Base-by-base conservation (phyloP, 305 asterid species). In the Salvia sclarea region DNA sequence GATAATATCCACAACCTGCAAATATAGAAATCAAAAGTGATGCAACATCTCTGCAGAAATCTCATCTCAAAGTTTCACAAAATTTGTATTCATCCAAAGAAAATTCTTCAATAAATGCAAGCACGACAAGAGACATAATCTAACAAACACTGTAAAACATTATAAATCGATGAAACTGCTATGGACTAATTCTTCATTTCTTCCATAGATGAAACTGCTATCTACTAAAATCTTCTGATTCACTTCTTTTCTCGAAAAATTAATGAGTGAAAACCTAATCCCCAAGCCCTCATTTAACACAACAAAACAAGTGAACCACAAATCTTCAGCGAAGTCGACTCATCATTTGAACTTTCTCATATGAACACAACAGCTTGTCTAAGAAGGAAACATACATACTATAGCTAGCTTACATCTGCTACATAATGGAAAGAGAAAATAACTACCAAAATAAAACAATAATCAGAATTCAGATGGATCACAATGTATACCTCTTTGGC, bases 1-100 rank as follows among this genome's bases (percentile, higher is more conserved):
- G 70, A 92, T 92, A 70, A 89, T 86, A 80, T 84, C 86, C 65
- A 87, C 83, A 73, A 92, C 79, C 98, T 91, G 88, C 38, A 59
- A 66, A n/a, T n/a, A 47, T 28, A 61, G 54, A 44, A 70, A 63
- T 67, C 70, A 53, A 44, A 74, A 50, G 56, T 16, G 13, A 22
- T 24, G 53, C 28, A 58, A 55, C 35, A 55, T 71, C 72, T 35
- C 44, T 16, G 18, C 10, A 35, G 55, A 62, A 22, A 33, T 30
- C 38, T 63, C 48, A 33, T 54, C 54, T 64, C 70, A 57, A 28
- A 50, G 28, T 41, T 41, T 33, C 37, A 24, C 41, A 50, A 22
- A 12, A 9, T 41, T 16, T 2, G 7, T 8, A 62, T 62, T 33
- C 71, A 43, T 59, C 49, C 57, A 2, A 8, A 9, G 21, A 48